phyloP scores from a whole-genome alignment of 805 yeast species.

The Candida endomychidarum region DNA sequence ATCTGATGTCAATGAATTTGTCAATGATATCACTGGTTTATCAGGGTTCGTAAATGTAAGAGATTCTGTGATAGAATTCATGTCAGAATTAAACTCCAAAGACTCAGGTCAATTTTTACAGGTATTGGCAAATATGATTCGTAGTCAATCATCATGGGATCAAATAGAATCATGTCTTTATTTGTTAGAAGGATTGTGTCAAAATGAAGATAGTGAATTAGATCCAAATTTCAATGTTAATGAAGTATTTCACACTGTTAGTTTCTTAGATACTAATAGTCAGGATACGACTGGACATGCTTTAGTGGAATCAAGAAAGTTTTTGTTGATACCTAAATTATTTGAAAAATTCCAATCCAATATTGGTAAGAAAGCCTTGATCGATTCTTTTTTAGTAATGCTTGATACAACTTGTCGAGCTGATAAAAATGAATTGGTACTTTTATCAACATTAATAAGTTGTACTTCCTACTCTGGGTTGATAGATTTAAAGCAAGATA shows the following conservation, averaged over 20 bases:
- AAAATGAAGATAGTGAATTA: conserved; percentile 36
- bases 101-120: conserved; percentile 36
- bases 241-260: not conserved
- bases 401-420: conserved; percentile 22
- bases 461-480: conserved; percentile 48
- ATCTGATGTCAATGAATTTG: conserved; percentile 65
- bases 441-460: conserved; percentile 47
- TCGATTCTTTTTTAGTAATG: conserved; percentile 27
- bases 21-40: conserved; percentile 73
- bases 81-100: conserved; percentile 46
- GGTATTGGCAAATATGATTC: not conserved
- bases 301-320: conserved; percentile 48
- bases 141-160: conserved; percentile 22
- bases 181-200: conserved; percentile 41
- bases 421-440: conserved; percentile 17
- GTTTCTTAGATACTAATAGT: not conserved
- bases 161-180: conserved; percentile 42
- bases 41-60: conserved; percentile 54
- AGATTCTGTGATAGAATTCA: conserved; percentile 57
- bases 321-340: conserved; percentile 56
- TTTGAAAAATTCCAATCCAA: conserved; percentile 49
- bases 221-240: conserved; percentile 17
- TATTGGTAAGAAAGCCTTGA: conserved; percentile 29
- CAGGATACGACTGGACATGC: conserved; percentile 13
- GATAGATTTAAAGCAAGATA: conserved; percentile 16